Evolutionary conservation across 192 early-diverging fungal genomes (phyloP).

Genomic region (Pilaira anomala): DNA sequence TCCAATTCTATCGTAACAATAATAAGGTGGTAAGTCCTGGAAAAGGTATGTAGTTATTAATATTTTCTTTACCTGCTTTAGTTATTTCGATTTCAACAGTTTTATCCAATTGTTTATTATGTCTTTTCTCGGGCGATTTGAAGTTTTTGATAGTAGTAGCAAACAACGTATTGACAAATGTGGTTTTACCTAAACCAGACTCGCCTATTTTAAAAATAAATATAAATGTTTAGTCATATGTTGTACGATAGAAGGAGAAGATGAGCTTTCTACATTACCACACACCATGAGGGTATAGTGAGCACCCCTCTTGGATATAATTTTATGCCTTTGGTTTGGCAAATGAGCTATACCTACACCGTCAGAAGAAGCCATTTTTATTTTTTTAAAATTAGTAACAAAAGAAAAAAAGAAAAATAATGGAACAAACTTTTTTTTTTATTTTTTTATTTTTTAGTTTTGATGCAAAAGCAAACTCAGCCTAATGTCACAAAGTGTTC

Average conservation of each 20-base stretch:
- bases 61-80: conserved; percentile 71
- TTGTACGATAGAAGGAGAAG: not conserved
- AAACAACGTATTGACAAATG: conserved; percentile 97
- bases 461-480: no score
- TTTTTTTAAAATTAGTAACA: no score
- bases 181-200: conserved; percentile 95
- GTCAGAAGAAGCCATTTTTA: no score
- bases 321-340: conserved; percentile 90
- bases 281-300: conserved; percentile 96
- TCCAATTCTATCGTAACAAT: conserved; percentile 68
- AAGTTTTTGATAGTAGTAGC: conserved; percentile 60
- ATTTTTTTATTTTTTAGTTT: not conserved
- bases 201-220: conserved; percentile 62
- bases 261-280: conserved; percentile 49
- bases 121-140: conserved; percentile 49
- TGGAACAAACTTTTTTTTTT: not conserved
- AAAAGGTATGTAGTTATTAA: not conserved
- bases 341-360: conserved; percentile 86
- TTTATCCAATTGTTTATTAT: conserved; percentile 87
- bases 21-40: not conserved
- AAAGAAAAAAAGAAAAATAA: not conserved
- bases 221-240: not conserved
- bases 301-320: conserved; percentile 87
- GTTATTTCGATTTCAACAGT: conserved; percentile 98
- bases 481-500: conserved; percentile 4